A percentile compares a stretch with the other conserved stretches of the same genome.
phyloP scores from a whole-genome alignment of 129 eudicot species.

The Artemisia argyi region DNA sequence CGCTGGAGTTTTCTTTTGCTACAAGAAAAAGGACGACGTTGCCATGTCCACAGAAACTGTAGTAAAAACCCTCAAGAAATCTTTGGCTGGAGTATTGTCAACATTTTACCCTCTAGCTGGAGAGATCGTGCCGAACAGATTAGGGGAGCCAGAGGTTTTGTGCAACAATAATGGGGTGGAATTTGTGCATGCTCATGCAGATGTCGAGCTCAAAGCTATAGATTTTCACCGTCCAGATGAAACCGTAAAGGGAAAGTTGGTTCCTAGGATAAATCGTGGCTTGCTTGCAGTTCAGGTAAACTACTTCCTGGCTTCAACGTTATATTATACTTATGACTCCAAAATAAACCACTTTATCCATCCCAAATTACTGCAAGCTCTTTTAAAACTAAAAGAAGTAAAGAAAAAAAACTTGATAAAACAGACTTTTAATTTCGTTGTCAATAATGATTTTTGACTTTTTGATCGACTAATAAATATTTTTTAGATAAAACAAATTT shows the following conservation, averaged over 20 bases:
- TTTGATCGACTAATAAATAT: too few relatives aligned
- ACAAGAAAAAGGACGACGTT: constrained; percentile 19
- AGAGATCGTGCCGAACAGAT: constrained; percentile 42
- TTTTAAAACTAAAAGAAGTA: too few relatives aligned
- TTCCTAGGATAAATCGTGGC: constrained; percentile 41
- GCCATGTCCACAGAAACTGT: neutral
- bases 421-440: too few relatives aligned
- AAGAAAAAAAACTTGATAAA: too few relatives aligned
- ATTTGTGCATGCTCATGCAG: constrained; percentile 47
- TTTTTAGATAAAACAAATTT: too few relatives aligned
- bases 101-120: constrained; percentile 60
- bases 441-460: too few relatives aligned
- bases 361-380: too few relatives aligned
- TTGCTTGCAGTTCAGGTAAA: constrained; percentile 57
- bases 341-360: too few relatives aligned
- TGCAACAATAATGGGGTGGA: constrained; percentile 68
- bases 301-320: too few relatives aligned
- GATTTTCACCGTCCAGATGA: constrained; percentile 43
- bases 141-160: constrained; percentile 57
- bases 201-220: constrained; percentile 38
- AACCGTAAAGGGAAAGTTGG: constrained; percentile 42
- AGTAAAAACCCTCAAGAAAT: constrained; percentile 42
- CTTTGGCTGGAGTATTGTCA: constrained; percentile 42
- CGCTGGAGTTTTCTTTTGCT: constrained; percentile 26
- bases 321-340: too few relatives aligned